Base-by-base conservation (phyloP, 2,329 filamentous ascomycete species). In the Mollisiaceae sp. region DNA sequence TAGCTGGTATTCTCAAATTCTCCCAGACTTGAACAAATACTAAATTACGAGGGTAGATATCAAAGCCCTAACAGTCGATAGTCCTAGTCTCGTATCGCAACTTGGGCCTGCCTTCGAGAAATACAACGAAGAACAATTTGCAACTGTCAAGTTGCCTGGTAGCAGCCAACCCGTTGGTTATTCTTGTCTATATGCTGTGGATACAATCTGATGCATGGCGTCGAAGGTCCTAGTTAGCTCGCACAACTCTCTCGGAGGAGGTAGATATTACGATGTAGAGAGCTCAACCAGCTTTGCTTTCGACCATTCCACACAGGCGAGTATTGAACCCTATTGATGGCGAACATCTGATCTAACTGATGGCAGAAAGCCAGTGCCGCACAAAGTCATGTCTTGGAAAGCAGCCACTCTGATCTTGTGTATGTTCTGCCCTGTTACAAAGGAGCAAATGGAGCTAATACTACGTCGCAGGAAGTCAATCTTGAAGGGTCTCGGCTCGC, bases 101-200 rank as follows among this genome's bases (percentile, higher is more conserved):
- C 89, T 97, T 61, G 86, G 85, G 8, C 91, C 93, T 0, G 93
- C 95, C 0, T 96, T 97, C 78, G 85, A 94, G 80, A 93, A 91
- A 79, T 98, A 99, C 85, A 97, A 98, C 75, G 94, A 99, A 80
- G 91, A 94, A 79, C 95, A 99, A 79, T 91, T 97, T 78, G 82
- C 89, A 58, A 93, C 93, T 18, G 90, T 92, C 68, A 97, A 96
- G 84, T 86, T 99, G 63, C 94, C 94, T 0, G 93, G 93, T 36
- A 88, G 91, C 76, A 94, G 88, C 78, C 89, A 93, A 78, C 81
- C 90, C 80, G 93, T 96, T 76, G 62, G 81, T 73, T 24, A 24
- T 22, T 39, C 45, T 36, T 27, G 20, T 15, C 36, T 36, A 24
- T 32, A 60, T 22, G n/a, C 38, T 18, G 15, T 2, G 47, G 12